phyloP scores from a whole-genome alignment of 1,139 yeast species.

The Dujonia santamariae region DNA sequence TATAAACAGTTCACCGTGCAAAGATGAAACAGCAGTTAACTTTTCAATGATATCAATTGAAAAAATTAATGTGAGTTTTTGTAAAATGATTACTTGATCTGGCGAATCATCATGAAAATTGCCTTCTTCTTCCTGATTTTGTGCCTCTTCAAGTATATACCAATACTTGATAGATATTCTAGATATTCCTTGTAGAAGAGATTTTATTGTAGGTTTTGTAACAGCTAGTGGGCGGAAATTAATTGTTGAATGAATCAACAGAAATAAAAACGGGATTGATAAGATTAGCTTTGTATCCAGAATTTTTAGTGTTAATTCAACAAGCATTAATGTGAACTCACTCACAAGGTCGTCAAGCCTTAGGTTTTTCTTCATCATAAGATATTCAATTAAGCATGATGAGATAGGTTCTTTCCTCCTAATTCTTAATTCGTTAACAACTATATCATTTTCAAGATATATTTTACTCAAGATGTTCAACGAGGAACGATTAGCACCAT shows the following conservation, averaged over 20 bases:
- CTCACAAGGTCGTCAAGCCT: constrained; percentile 44
- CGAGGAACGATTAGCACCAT: constrained; percentile 49
- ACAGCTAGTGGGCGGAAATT: constrained; percentile 59
- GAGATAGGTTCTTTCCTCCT: constrained; percentile 29
- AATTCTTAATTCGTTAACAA: constrained; percentile 29
- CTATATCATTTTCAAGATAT: constrained; percentile 34
- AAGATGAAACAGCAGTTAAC: constrained; percentile 24
- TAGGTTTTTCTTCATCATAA: constrained; percentile 38
- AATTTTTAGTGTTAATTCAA: constrained; percentile 25
- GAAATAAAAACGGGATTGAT: constrained; percentile 53
- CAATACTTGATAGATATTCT: constrained; percentile 18
- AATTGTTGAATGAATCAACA: constrained; percentile 51
- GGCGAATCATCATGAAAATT: constrained; percentile 31
- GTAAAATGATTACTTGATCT: constrained; percentile 43
- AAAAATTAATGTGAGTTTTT: constrained; percentile 46
- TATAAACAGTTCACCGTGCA: constrained; percentile 19
- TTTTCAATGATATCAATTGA: constrained; percentile 56
- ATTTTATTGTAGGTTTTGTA: constrained; percentile 23
- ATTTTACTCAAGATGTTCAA: constrained; percentile 49
- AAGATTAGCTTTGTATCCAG: constrained; percentile 23
- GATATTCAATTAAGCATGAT: constrained; percentile 28
- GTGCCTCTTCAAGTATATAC: constrained; percentile 25
- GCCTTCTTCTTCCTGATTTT: constrained; percentile 33
- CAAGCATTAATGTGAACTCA: constrained; percentile 39
- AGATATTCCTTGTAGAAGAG: constrained; percentile 18